These are phyloP conservation scores for Verticillium longisporum DNA, from an alignment of 2,329 filamentous ascomycete species.

Conservation along the genomic window DNA sequence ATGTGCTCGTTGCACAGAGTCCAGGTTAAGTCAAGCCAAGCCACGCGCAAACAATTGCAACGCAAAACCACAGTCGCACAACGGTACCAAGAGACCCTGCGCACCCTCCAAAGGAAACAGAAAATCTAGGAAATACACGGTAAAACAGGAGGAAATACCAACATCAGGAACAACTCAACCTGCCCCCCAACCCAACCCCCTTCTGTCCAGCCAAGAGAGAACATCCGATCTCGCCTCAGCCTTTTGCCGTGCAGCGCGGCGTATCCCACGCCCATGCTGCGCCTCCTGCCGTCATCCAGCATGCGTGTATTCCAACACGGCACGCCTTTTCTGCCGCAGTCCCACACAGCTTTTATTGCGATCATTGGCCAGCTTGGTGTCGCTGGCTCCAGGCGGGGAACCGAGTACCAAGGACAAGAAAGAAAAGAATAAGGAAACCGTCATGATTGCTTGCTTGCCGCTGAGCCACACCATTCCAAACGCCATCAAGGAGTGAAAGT, in stretches of 20 bases:
- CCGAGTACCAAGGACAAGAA: slow-evolving; percentile 2
- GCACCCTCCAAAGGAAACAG: not conserved
- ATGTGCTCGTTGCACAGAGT: not conserved
- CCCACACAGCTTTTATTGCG: slow-evolving; percentile 4
- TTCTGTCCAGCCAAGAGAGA: not conserved
- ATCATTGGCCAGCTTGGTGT: slow-evolving; percentile 2
- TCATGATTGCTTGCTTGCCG: slow-evolving; percentile 1
- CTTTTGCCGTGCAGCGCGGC: not conserved
- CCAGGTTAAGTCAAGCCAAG: not conserved
- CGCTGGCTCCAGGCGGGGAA: slow-evolving; percentile 1
- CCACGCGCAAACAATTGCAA: not conserved
- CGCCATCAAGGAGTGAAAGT: slow-evolving; percentile 12
- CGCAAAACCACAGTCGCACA: not conserved
- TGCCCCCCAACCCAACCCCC: not conserved
- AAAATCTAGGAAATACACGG: not conserved
- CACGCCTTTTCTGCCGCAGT: not conserved
- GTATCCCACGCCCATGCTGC: not conserved
- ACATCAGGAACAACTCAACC: not conserved
- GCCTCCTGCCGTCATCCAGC: not conserved
- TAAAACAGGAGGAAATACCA: slow-evolving; percentile 1
- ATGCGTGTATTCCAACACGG: slow-evolving; percentile 5
- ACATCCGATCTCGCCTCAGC: not conserved
- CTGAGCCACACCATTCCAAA: slow-evolving; percentile 4
- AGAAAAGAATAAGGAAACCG: slow-evolving; percentile 8
- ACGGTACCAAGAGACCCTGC: not conserved